Conservation (phyloP, 2,329 filamentous ascomycete genomes). For the Chaetomium sp. region DNA sequence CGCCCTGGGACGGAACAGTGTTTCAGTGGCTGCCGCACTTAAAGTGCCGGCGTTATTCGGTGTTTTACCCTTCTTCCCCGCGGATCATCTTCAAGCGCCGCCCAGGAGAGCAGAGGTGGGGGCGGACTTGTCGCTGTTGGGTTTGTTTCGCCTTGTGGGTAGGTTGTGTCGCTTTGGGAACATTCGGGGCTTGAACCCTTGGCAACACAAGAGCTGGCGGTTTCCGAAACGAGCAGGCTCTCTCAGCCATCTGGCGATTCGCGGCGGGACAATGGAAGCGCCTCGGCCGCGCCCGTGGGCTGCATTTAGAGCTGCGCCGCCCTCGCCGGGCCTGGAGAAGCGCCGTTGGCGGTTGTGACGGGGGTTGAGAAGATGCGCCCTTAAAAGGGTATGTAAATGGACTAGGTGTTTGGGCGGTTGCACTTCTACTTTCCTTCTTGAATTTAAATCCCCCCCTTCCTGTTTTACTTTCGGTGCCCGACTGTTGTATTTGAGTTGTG, state of each 20-base stretch:
- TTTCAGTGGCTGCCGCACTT: neutral
- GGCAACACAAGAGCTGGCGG: neutral
- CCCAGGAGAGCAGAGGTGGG: neutral
- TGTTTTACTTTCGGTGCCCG: no score
- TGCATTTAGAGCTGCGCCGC: neutral
- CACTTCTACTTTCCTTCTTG: no score
- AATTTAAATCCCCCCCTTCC: no score
- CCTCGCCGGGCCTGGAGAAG: neutral
- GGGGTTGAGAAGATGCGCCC: neutral
- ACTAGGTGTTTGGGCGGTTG: neutral
- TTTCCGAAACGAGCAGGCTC: neutral
- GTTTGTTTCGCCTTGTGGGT: neutral
- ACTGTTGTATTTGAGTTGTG: neutral
- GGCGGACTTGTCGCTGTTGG: neutral
- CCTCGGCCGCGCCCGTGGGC: neutral
- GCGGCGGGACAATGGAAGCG: neutral
- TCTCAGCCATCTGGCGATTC: neutral
- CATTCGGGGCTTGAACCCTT: neutral
- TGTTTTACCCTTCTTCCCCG: neutral
- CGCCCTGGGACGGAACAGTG: neutral
- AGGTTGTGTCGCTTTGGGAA: neutral
- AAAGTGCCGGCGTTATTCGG: neutral
- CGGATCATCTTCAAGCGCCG: neutral
- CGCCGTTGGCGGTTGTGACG: neutral
- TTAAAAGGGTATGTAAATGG: neutral